These are phyloP conservation scores for Sarocladiaceae sp. DNA, from an alignment of 2,329 filamentous ascomycete species.

Conservation along the genomic window DNA sequence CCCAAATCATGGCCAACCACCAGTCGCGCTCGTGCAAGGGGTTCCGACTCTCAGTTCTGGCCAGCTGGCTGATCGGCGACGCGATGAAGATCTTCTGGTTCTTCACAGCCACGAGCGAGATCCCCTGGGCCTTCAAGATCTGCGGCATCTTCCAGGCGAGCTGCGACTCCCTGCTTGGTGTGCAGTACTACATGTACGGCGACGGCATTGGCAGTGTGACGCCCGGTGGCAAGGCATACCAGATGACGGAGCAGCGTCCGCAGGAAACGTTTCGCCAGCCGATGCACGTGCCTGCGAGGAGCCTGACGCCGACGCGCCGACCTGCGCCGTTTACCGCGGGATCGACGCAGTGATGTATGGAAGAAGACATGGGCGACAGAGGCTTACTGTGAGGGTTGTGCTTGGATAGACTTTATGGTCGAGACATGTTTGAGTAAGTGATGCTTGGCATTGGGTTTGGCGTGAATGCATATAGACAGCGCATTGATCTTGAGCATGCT, in stretches of 20 bases:
- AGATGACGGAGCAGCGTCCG: slow-evolving; percentile 22
- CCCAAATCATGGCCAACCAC: slow-evolving; percentile 69
- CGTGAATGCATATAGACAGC: slow-evolving; percentile 5
- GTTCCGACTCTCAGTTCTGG: slow-evolving; percentile 68
- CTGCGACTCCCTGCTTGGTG: slow-evolving; percentile 67
- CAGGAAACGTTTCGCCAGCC: slow-evolving; percentile 14
- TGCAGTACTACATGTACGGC: slow-evolving; percentile 69
- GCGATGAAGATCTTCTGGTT: slow-evolving; percentile 87
- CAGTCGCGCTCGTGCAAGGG: slow-evolving; percentile 66
- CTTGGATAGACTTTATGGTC: slow-evolving; percentile 8
- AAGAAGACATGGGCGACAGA: too few relatives aligned
- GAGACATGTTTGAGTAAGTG: background rate
- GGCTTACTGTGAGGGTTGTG: too few relatives aligned
- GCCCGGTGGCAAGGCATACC: slow-evolving; percentile 27
- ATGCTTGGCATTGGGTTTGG: background rate
- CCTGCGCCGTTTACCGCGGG: slow-evolving; percentile 29
- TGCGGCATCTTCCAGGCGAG: slow-evolving; percentile 75
- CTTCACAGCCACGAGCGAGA: slow-evolving; percentile 61
- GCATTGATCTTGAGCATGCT: slow-evolving; percentile 5
- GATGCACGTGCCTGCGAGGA: slow-evolving; percentile 26
- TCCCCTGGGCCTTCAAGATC: slow-evolving; percentile 74
- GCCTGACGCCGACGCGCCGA: slow-evolving; percentile 32
- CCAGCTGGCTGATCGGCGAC: slow-evolving; percentile 74
- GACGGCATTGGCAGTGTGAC: slow-evolving; percentile 30
- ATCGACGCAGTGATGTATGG: slow-evolving; percentile 19